phyloP scores from a whole-genome alignment of 495 filamentous ascomycete genomes.

The Penicilliopsis zonata region DNA sequence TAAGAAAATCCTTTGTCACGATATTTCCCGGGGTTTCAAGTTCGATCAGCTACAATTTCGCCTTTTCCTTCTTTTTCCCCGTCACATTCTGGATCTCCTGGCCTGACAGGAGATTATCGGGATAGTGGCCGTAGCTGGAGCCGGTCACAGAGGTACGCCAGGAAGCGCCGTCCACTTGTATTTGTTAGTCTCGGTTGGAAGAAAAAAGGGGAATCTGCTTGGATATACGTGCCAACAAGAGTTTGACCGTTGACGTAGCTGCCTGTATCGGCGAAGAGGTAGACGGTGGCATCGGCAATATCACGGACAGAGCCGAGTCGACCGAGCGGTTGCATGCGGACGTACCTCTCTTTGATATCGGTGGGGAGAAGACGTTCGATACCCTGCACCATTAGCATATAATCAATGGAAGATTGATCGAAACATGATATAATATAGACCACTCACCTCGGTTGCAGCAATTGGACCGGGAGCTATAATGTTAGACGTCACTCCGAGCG shows the following conservation, averaged over 20 bases:
- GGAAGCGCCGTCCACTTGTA: conserved; percentile 31
- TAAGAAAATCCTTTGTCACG: no score
- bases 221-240: conserved; percentile 45
- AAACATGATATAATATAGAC: not conserved
- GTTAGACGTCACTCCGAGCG: conserved; percentile 79
- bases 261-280: conserved; percentile 68
- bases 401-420: conserved; percentile 2
- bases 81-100: conserved; percentile 43
- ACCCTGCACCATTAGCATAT: conserved; percentile 13
- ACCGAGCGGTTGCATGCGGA: conserved; percentile 49
- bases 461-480: conserved; percentile 78
- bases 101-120: conserved; percentile 50
- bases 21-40: no score
- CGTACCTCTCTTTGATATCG: conserved; percentile 16
- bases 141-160: conserved; percentile 36
- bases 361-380: conserved; percentile 31
- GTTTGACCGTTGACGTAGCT: conserved; percentile 72
- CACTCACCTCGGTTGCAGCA: conserved; percentile 42
- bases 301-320: conserved; percentile 72
- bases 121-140: conserved; percentile 37
- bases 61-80: conserved; percentile 34
- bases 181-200: conserved; percentile 2
- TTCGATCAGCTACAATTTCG: not conserved
- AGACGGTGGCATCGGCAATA: conserved; percentile 88
- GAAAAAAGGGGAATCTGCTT: not conserved